Percentiles rank a stretch among this genome's conserved stretches.
Conservation (phyloP, 2,329 filamentous ascomycete genomes). For the Colletotrichum melonis region DNA sequence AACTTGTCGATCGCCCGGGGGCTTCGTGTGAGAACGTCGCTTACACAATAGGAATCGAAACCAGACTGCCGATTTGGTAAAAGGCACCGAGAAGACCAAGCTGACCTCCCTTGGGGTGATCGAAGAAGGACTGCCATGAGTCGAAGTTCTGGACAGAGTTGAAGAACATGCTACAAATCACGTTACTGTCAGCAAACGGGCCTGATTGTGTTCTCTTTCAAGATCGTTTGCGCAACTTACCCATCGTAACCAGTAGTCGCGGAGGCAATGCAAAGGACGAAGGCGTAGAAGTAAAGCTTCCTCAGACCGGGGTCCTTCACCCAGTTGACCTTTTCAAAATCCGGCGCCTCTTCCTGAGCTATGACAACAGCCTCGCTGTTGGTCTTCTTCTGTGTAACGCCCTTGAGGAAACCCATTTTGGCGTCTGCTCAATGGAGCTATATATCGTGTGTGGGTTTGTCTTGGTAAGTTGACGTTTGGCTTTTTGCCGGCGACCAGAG, state of each 20-base stretch:
- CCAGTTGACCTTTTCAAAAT: conserved; percentile 64
- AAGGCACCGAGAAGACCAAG: conserved; percentile 67
- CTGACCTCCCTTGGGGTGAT: conserved; percentile 53
- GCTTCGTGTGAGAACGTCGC: conserved; percentile 23
- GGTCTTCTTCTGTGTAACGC: conserved; percentile 32
- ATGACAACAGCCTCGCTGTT: conserved; percentile 21
- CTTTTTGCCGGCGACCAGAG: conserved; percentile 12
- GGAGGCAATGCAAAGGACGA: conserved; percentile 64
- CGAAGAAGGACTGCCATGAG: conserved; percentile 60
- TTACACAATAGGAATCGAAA: conserved; percentile 66
- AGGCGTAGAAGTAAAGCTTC: conserved; percentile 64
- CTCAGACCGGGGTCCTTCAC: conserved; percentile 65
- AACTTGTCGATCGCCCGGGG: background rate
- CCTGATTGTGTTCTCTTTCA: background rate
- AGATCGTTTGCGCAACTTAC: conserved; percentile 45
- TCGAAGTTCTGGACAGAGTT: conserved; percentile 57
- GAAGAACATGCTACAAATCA: conserved; percentile 53
- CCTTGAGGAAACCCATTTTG: conserved; percentile 32
- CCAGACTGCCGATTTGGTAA: conserved; percentile 69
- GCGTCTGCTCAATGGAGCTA: conserved; percentile 7
- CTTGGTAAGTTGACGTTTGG: background rate
- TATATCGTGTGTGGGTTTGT: background rate
- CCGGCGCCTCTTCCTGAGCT: conserved; percentile 60
- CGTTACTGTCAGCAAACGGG: conserved; percentile 11
- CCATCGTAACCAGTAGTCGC: conserved; percentile 68